phyloP scores from a whole-genome alignment of 306 rosid species.

The Cicer yamashitae region DNA sequence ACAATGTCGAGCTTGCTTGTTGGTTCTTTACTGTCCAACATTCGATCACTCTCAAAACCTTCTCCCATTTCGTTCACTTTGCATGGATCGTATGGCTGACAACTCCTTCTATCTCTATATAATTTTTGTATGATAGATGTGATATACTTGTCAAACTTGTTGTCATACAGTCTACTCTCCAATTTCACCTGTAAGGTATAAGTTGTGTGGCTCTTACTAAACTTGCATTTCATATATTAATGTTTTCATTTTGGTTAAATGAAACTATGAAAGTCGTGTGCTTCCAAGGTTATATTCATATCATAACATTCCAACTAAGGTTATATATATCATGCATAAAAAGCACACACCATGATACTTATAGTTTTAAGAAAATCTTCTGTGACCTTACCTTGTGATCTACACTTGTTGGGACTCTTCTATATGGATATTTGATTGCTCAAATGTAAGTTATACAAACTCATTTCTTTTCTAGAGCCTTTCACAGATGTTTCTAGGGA shows the following conservation, averaged over 20 bases:
- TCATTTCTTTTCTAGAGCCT: neutral
- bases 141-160: neutral
- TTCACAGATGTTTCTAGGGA: neutral
- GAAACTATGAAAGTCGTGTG: neutral
- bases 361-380: neutral
- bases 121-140: neutral
- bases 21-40: neutral
- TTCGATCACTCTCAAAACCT: neutral
- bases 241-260: neutral
- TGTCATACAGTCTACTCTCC: neutral
- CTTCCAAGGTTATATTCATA: neutral
- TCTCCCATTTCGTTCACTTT: neutral
- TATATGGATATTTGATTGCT: neutral
- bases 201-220: neutral
- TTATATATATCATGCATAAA: neutral
- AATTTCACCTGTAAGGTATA: conserved; percentile 7
- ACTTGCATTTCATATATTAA: neutral
- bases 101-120: neutral
- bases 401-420: neutral
- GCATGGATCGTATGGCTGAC: conserved; percentile 4
- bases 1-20: neutral
- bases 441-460: conserved; percentile 3
- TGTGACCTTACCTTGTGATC: neutral
- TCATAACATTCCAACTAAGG: neutral
- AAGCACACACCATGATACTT: neutral